phyloP scores from a whole-genome alignment of 1,284 basidiomycete genomes.

The Cutaneotrichosporon sp. region DNA sequence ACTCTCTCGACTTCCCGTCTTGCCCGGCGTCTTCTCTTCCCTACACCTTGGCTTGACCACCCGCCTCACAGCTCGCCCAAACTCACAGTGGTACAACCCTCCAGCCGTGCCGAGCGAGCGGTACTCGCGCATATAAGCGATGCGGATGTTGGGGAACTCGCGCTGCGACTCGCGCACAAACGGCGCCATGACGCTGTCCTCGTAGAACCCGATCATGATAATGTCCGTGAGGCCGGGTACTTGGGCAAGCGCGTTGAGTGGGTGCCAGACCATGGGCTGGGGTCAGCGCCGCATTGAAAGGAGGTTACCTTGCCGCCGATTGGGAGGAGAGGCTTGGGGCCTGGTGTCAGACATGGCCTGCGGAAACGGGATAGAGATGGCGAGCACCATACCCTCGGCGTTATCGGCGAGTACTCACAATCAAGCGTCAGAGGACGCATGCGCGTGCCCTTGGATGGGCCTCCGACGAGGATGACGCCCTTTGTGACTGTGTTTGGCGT shows the following conservation, averaged over 20 bases:
- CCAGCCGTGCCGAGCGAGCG: slow-evolving; percentile 57
- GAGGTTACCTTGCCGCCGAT: slow-evolving; percentile 54
- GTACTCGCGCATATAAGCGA: slow-evolving; percentile 58
- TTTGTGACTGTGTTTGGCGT: slow-evolving; percentile 35
- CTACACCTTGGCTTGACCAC: not conserved
- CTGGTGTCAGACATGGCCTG: slow-evolving; percentile 26
- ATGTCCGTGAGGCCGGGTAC: slow-evolving; percentile 56
- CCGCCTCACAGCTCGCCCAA: no score
- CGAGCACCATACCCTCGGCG: not conserved
- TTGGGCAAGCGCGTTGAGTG: slow-evolving; percentile 55
- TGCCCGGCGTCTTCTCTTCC: not conserved
- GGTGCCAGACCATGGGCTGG: slow-evolving; percentile 58
- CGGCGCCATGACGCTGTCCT: slow-evolving; percentile 55
- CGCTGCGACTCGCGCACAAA: slow-evolving; percentile 56
- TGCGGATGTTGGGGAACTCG: slow-evolving; percentile 56
- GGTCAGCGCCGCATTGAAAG: not conserved
- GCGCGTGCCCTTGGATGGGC: slow-evolving; percentile 54
- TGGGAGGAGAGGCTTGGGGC: slow-evolving; percentile 55
- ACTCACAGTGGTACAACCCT: slow-evolving; percentile 52
- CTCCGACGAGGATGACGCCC: slow-evolving; percentile 52
- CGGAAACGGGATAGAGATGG: not conserved
- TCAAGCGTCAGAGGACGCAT: slow-evolving; percentile 57
- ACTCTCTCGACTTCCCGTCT: not conserved
- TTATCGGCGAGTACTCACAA: slow-evolving; percentile 35
- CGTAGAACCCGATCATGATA: slow-evolving; percentile 58